Base-by-base conservation (phyloP, 2,329 filamentous ascomycete species). In the Bipolaris sorokiniana region DNA sequence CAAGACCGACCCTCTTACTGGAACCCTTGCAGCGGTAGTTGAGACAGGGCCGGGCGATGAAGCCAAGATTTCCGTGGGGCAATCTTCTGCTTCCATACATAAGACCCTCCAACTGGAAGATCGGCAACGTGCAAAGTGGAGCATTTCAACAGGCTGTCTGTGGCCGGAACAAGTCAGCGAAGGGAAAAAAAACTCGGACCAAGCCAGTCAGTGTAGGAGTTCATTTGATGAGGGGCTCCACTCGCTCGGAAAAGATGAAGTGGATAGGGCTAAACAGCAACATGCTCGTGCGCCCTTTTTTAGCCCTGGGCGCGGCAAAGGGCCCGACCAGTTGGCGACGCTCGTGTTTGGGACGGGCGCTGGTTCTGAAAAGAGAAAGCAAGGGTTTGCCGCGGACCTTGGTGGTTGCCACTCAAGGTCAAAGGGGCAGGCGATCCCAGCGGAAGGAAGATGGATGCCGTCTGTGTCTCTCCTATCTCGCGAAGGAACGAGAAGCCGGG, bases 91-190 rank as follows among this genome's bases (percentile, higher is more conserved):
- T 28, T 31, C 28, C 28, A 31, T 31, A 13, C 28, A 31, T 31
- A 11, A 11, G 10, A 5, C 28, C 28, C 10, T 31, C 28, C 10
- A 31, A 31, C 31, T 52, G 42, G 40, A 51, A 51, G 58, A 54
- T 60, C 58, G 49, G 58, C 54, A 58, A 60, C 54, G 54, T 58
- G 58, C 49, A 34, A 47, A 36, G 54, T 47, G 51, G 34, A 48
- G 36, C 42, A 13, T 45, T 5, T 31, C 22, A 15, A 13, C n/a
- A 48, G 28, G 15, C 20, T 51, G 33, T 31, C 41, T 34, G 40
- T 31, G 13, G 10, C 28, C 42, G 44, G 48, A 31, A 26, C 31
- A 22, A 41, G 13, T 34, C 40, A 50, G 51, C 7, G 26, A 28
- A 28, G 26, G 26, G 26, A 3, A 10, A 28, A 28, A 28, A 28